Evolutionary conservation across 2,329 filamentous ascomycete species (phyloP).

Genomic region (Elsinoe arachidis): DNA sequence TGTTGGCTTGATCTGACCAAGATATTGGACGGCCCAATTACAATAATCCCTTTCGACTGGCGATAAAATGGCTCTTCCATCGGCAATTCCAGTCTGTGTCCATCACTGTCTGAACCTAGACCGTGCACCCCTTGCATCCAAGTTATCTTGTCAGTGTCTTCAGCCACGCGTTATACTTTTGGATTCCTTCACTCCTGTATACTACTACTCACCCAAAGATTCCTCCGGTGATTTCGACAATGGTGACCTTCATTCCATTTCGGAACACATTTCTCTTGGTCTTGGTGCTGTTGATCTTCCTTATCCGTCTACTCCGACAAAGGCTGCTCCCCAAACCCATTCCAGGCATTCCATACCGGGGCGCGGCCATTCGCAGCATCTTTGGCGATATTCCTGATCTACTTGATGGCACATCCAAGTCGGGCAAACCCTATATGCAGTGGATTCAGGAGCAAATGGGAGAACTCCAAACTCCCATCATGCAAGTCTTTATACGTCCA

Average conservation of each 20-base stretch:
- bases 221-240: background rate
- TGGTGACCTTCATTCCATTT: background rate
- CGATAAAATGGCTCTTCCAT: background rate
- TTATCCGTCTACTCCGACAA: background rate
- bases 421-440: background rate
- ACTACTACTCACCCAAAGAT: background rate
- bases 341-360: constrained; percentile 40
- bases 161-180: too few species aligned
- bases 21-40: too few species aligned
- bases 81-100: background rate
- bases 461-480: constrained; percentile 32
- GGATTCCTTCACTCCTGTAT: too few species aligned
- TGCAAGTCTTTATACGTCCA: constrained; percentile 42
- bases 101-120: too few species aligned
- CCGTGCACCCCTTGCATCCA: too few species aligned
- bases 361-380: constrained; percentile 27
- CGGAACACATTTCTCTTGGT: background rate
- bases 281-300: background rate
- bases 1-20: background rate
- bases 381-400: constrained; percentile 39
- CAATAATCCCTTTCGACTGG: too few species aligned
- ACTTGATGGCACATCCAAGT: constrained; percentile 20
- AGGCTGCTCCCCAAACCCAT: constrained; percentile 36
- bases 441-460: constrained; percentile 16
- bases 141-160: too few species aligned